Evolutionary conservation across 768 basidiomycete species (phyloP), one percentile per base, ranked within the genome.

Genomic region (Daedaleopsis nitida): DNA sequence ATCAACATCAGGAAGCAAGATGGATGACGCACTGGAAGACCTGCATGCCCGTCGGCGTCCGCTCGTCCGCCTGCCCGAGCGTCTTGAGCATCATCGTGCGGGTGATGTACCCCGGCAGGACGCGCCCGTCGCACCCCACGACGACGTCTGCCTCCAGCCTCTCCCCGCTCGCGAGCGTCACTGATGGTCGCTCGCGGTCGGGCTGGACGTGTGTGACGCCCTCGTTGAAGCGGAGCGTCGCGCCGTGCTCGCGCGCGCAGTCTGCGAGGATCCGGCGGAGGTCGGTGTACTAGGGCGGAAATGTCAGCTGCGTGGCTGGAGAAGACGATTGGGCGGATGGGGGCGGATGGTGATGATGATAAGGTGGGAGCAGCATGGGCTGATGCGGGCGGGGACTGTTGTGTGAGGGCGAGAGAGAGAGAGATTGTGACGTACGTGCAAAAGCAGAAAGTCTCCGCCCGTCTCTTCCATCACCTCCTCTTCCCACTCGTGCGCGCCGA

Each of bases 401-500:
- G 70, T 69, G 71, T 74, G 54, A 9, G 10, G n/a, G 12, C 13
- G 35, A 27, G 24, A 38, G 44, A 57, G 12, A 49, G n/a, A 48
- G 16, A 3, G 35, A 37, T 17, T 27, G 52, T 34, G 23, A 73
- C 80, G 63, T 67, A 83, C 83, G 62, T 81, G 78, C 65, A 79
- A 78, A 56, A 75, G 80, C 66, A 76, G 75, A 68, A 79, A 82
- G 13, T 79, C 78, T 0, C 80, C 83, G 13, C 80, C 80, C 0
- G 78, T 76, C 60, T 84, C 82, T 27, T 69, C 67, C 39, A 86
- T 65, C 53, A 84, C 73, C 57, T 80, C 73, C 51, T 81, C 78
- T 51, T 80, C 76, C 73, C 85, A 80, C 42, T 75, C 71, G 42
- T 83, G 78, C 9, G 69, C 63, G 2, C 82, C 82, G 27, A 87